phyloP scores from a whole-genome alignment of 352 stramenopile genomes.

The Aphanomyces invadans region DNA sequence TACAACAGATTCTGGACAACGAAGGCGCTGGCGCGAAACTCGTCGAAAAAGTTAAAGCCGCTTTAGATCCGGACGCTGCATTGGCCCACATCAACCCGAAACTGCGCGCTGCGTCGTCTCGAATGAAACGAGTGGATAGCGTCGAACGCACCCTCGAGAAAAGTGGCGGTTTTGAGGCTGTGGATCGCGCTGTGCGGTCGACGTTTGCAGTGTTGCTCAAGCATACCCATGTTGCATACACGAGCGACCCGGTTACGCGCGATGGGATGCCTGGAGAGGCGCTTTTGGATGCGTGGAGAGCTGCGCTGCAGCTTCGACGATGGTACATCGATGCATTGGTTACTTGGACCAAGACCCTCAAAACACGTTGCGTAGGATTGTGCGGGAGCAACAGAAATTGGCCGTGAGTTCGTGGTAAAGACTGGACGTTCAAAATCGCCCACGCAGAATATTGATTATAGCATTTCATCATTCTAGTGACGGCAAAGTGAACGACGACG shows the following conservation, averaged over 20 bases:
- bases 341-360: neutral
- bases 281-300: constrained; percentile 64
- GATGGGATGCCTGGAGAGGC: constrained; percentile 53
- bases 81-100: constrained; percentile 44
- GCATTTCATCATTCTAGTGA: too few species aligned
- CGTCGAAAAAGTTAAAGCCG: constrained; percentile 68
- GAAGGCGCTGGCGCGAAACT: constrained; percentile 66
- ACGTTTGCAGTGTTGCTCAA: constrained; percentile 76
- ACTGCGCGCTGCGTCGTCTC: constrained; percentile 36
- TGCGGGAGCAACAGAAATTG: constrained; percentile 80
- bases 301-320: constrained; percentile 66
- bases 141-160: constrained; percentile 78
- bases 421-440: neutral
- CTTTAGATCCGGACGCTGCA: constrained; percentile 39
- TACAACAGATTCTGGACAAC: constrained; percentile 71
- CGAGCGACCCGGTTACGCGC: constrained; percentile 48
- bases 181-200: constrained; percentile 69
- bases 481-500: constrained; percentile 31
- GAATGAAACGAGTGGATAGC: constrained; percentile 73
- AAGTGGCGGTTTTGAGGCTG: constrained; percentile 69
- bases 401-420: constrained; percentile 49
- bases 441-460: too few species aligned
- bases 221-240: constrained; percentile 70
- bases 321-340: constrained; percentile 35
- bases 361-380: constrained; percentile 70